phyloP scores from a whole-genome alignment of 208 protist species.

The Acanthamoeba lugdunensis region DNA sequence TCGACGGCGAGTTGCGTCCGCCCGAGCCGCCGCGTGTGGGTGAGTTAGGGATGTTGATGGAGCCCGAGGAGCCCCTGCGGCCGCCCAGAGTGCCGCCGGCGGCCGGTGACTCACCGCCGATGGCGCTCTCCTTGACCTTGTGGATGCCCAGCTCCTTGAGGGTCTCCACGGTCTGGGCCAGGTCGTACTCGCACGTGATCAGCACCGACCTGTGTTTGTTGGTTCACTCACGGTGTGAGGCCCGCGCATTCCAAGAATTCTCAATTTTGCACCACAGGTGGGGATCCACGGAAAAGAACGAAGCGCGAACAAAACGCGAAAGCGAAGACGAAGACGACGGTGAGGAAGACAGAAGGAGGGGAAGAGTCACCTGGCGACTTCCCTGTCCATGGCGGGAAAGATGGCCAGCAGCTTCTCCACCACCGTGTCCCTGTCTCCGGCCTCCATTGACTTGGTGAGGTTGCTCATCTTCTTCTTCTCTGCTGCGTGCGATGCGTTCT shows the following conservation, averaged over 20 bases:
- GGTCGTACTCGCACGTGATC: background rate
- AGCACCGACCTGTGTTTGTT: background rate
- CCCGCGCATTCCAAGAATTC: background rate
- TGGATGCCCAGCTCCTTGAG: slow-evolving; percentile 47
- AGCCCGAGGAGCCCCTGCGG: background rate
- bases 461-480: background rate
- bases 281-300: background rate
- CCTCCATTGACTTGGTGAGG: background rate
- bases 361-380: too few relatives aligned
- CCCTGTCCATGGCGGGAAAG: slow-evolving; percentile 27
- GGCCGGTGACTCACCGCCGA: background rate
- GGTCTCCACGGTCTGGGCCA: slow-evolving; percentile 9
- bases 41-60: background rate
- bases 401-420: slow-evolving; percentile 16
- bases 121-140: slow-evolving; percentile 23
- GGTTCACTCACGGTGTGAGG: background rate
- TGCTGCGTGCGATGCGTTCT: background rate
- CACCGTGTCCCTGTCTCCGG: slow-evolving; percentile 2
- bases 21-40: background rate
- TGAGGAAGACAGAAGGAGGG: too few relatives aligned
- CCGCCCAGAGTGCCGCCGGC: background rate
- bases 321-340: background rate
- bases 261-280: background rate
- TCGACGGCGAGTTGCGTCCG: background rate
- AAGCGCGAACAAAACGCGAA: background rate